These are phyloP conservation scores for Cerioporus squamosus DNA, from an alignment of 1,284 basidiomycete species.

Conservation along the genomic window DNA sequence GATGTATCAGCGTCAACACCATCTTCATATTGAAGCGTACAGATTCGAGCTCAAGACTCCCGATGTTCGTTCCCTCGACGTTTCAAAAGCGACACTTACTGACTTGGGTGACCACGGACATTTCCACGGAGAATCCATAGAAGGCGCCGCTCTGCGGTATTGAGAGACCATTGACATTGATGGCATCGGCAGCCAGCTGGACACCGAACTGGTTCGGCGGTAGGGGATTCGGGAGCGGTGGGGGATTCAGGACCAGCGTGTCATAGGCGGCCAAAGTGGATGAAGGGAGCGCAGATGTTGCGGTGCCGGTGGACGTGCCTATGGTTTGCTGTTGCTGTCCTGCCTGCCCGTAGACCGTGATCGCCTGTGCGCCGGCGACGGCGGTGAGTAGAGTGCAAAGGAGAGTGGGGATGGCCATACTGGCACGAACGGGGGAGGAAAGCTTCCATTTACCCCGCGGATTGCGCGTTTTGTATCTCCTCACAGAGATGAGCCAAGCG, in stretches of 20 bases:
- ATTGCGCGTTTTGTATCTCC: neutral
- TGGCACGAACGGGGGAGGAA: neutral
- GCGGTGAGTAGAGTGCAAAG: constrained; percentile 24
- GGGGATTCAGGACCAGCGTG: constrained; percentile 19
- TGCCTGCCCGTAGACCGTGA: constrained; percentile 33
- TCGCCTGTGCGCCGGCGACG: constrained; percentile 21
- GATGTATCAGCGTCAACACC: constrained; percentile 35
- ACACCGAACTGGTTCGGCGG: constrained; percentile 33
- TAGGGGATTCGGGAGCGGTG: constrained; percentile 20
- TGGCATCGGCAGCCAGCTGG: constrained; percentile 32
- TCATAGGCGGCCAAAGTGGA: constrained; percentile 38
- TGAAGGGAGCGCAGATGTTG: constrained; percentile 31
- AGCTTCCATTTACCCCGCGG: too few relatives aligned
- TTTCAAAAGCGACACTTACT: constrained; percentile 44
- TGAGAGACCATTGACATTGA: constrained; percentile 42
- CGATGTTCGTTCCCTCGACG: too few relatives aligned
- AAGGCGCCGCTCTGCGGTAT: constrained; percentile 65
- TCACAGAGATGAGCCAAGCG: neutral
- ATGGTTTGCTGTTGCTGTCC: constrained; percentile 23
- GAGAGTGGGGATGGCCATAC: constrained; percentile 29
- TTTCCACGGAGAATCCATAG: constrained; percentile 73
- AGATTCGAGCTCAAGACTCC: too few relatives aligned
- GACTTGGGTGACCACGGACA: constrained; percentile 69
- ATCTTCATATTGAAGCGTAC: too few relatives aligned
- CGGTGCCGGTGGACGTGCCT: constrained; percentile 4